Conservation (phyloP, 176 grass and related monocot genomes). For the Triticum aestivum region DNA sequence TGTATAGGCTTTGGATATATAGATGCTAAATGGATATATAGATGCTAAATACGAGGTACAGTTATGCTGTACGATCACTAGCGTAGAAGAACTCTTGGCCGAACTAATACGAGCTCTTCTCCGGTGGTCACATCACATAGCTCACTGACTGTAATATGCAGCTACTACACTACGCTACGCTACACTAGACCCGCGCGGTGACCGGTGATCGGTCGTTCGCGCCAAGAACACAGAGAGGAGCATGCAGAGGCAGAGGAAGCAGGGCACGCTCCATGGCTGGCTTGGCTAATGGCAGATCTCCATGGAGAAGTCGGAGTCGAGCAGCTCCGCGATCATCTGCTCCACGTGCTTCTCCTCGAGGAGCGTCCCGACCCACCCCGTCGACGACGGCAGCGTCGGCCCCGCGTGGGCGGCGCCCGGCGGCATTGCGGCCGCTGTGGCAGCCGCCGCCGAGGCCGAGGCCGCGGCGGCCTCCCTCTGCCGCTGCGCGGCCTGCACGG, state of each 20-base stretch:
- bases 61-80: constrained; percentile 12
- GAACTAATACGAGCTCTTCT: background rate
- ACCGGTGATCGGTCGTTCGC: background rate
- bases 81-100: background rate
- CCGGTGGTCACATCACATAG: background rate
- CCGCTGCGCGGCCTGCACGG: constrained; percentile 53
- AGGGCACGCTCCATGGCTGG: background rate
- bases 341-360: constrained; percentile 88
- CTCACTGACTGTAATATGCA: background rate
- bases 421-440: background rate
- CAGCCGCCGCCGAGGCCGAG: fast-evolving
- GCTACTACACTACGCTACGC: background rate
- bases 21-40: background rate
- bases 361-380: constrained; percentile 31
- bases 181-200: background rate
- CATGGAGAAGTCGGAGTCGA: constrained; percentile 91
- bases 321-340: constrained; percentile 94
- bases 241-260: background rate
- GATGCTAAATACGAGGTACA: constrained; percentile 2
- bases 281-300: constrained; percentile 55
- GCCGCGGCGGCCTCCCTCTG: constrained; percentile 32
- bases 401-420: background rate
- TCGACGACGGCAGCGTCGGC: background rate
- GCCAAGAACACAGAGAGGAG: background rate
- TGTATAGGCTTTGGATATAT: no score